A percentile compares a stretch with the other conserved stretches of the same genome.
These are phyloP conservation scores for Mycena haematopus DNA, from an alignment of 768 basidiomycete genomes.

Conservation along the genomic window DNA sequence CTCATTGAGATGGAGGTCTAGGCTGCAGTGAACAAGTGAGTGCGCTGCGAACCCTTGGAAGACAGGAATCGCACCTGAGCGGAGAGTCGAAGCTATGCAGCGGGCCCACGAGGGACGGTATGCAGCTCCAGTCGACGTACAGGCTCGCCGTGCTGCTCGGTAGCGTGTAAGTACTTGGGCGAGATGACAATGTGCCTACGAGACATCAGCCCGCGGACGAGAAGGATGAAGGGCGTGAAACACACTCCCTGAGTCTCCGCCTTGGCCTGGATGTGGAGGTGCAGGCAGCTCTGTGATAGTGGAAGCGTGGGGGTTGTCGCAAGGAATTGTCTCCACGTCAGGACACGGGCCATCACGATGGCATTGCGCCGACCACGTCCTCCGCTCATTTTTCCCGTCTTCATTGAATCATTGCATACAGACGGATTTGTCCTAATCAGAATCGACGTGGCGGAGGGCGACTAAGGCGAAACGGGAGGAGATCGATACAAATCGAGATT, in stretches of 20 bases:
- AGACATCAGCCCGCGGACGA: neutral
- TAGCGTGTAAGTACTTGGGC: slow-evolving; percentile 58
- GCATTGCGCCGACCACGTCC: no score
- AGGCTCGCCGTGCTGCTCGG: slow-evolving; percentile 53
- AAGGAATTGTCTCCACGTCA: no score
- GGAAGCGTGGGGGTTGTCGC: no score
- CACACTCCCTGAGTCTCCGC: no score
- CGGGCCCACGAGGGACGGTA: slow-evolving; percentile 51
- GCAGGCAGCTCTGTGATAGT: no score
- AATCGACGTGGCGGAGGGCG: no score
- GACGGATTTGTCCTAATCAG: no score
- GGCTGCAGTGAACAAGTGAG: slow-evolving; percentile 28
- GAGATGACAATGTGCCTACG: slow-evolving; percentile 58
- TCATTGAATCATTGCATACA: no score
- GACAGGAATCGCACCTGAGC: slow-evolving; percentile 44
- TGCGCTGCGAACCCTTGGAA: neutral
- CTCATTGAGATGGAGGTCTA: slow-evolving; percentile 50
- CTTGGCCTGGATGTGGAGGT: no score
- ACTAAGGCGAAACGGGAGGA: neutral
- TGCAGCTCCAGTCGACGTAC: slow-evolving; percentile 65
- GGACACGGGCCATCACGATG: no score
- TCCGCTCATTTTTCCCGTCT: no score
- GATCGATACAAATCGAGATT: slow-evolving; percentile 32
- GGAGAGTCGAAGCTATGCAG: slow-evolving; percentile 52
- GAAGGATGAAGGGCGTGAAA: neutral